Percentiles rank a stretch among this genome's conserved stretches.
phyloP scores from a whole-genome alignment of 306 rosid genomes.

The Casuarina equisetifolia region DNA sequence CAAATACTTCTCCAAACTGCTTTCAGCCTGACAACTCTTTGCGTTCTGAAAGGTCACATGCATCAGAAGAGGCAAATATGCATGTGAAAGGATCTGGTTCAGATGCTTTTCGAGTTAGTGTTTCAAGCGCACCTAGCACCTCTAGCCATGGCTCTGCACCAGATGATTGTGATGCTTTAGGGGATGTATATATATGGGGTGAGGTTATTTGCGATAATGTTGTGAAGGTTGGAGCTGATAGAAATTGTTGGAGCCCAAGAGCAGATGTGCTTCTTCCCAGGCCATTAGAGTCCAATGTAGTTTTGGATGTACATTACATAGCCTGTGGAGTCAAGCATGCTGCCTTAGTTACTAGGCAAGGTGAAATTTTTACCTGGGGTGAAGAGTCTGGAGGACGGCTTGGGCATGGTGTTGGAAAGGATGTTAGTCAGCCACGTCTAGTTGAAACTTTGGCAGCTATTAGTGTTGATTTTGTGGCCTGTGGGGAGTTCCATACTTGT shows the following conservation, averaged over 20 bases:
- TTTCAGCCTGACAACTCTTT: constrained; percentile 48
- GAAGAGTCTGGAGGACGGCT: constrained; percentile 99
- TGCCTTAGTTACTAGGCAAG: constrained; percentile 92
- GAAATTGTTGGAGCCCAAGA: constrained; percentile 58
- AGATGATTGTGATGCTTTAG: constrained; percentile 95
- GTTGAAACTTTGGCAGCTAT: constrained; percentile 79
- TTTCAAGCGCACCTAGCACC: constrained; percentile 98
- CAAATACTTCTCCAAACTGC: constrained; percentile 60
- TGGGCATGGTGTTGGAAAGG: constrained; percentile 94
- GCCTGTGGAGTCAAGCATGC: constrained; percentile 97
- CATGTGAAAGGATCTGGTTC: constrained; percentile 92
- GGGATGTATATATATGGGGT: constrained; percentile 98
- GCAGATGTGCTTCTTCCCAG: constrained; percentile 89
- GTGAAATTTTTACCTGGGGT: constrained; percentile 97
- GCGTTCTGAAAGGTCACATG: constrained; percentile 76
- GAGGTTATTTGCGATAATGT: constrained; percentile 72
- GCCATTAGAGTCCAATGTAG: constrained; percentile 82
- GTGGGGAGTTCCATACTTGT: constrained; percentile 97
- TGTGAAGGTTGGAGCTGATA: constrained; percentile 74
- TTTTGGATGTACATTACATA: constrained; percentile 81
- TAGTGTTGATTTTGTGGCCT: constrained; percentile 79
- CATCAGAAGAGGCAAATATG: constrained; percentile 74
- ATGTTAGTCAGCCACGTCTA: constrained; percentile 77
- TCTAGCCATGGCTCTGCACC: constrained; percentile 97
- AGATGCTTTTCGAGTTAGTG: constrained; percentile 95